These are phyloP conservation scores for Mallotus japonicus DNA, from an alignment of 441 rosid species.

Conservation along the genomic window DNA sequence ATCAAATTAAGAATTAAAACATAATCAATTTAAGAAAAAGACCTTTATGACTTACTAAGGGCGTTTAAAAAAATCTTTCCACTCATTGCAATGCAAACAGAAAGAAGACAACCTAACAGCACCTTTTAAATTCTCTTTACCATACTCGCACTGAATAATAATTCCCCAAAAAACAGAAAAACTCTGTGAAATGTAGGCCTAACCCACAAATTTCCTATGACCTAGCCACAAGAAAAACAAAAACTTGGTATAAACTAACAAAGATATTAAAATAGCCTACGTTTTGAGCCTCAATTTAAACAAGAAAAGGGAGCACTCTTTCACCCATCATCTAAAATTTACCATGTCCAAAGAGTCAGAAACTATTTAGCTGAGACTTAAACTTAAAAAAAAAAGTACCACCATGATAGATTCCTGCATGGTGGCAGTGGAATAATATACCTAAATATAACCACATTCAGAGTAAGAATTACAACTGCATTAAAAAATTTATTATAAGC, in stretches of 20 bases:
- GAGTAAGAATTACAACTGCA: neutral
- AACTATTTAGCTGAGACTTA: neutral
- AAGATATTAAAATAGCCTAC: neutral
- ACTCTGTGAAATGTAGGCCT: too few species aligned
- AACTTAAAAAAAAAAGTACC: too few species aligned
- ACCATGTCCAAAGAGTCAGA: neutral
- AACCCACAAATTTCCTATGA: neutral
- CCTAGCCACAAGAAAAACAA: constrained; percentile 1
- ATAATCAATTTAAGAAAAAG: neutral
- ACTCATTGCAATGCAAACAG: neutral
- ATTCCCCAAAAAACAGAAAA: too few species aligned
- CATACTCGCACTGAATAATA: neutral
- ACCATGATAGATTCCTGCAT: neutral
- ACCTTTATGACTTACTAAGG: neutral
- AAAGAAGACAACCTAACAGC: neutral
- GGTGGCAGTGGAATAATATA: neutral
- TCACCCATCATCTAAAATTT: neutral
- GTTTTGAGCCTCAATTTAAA: neutral
- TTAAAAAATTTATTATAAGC: neutral
- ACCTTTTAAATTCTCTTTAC: neutral
- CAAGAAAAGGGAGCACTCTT: neutral
- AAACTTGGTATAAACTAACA: neutral
- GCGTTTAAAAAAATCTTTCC: neutral
- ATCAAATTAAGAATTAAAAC: neutral
- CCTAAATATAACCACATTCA: neutral